Conservation (phyloP, 768 basidiomycete species). For the Macrolepiota fuliginosa region DNA sequence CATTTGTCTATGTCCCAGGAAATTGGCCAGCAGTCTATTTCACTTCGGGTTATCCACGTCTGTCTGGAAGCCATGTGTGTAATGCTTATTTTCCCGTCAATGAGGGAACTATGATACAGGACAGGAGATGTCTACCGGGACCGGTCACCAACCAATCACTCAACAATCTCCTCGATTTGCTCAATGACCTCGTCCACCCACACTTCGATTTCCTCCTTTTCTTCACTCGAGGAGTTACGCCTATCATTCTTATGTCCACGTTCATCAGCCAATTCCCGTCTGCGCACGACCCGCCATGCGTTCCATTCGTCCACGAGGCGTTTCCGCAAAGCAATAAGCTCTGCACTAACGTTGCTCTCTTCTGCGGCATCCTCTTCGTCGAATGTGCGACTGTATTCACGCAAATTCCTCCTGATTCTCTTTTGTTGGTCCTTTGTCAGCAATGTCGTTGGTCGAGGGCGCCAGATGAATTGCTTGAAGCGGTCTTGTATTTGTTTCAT, state of each 20-base stretch:
- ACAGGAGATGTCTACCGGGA: conserved; percentile 9
- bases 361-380: conserved; percentile 97
- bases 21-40: conserved; percentile 15
- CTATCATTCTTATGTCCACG: conserved; percentile 29
- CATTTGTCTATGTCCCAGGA: conserved; percentile 11
- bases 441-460: conserved; percentile 88
- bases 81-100: conserved; percentile 13
- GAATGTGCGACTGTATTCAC: conserved; percentile 87
- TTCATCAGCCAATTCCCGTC: conserved; percentile 62
- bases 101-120: conserved; percentile 8
- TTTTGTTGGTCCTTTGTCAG: conserved; percentile 87
- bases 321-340: conserved; percentile 86
- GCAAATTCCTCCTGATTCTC: conserved; percentile 81
- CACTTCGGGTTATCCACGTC: conserved; percentile 20
- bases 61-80: conserved; percentile 14
- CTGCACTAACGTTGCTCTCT: conserved; percentile 92
- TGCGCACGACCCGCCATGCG: conserved; percentile 83
- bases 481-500: conserved; percentile 85
- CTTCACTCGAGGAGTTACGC: conserved; percentile 40
- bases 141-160: conserved; percentile 26
- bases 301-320: conserved; percentile 99
- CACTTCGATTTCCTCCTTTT: conserved; percentile 89
- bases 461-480: conserved; percentile 99
- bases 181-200: conserved; percentile 94
- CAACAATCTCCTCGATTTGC: conserved; percentile 80